These are phyloP conservation scores for Coniochaeta ligniaria DNA, from an alignment of 2,329 filamentous ascomycete genomes.

Conservation along the genomic window DNA sequence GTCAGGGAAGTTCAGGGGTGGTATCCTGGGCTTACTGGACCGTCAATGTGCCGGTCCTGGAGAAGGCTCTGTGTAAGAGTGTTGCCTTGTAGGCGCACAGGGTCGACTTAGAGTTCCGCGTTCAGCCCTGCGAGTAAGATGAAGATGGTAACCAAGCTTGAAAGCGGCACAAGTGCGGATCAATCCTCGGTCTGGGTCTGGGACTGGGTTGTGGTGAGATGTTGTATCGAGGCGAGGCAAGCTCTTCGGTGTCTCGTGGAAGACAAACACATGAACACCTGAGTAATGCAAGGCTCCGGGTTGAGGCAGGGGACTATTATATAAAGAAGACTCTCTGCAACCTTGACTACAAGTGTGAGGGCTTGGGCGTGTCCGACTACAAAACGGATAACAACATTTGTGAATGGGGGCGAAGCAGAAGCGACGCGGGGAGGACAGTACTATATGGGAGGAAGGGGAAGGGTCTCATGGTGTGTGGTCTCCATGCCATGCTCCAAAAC, in stretches of 20 bases:
- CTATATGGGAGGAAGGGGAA: neutral
- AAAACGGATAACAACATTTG: neutral
- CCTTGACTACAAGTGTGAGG: neutral
- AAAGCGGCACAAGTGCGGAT: neutral
- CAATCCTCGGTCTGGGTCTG: neutral
- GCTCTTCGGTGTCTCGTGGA: neutral
- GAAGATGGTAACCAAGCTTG: neutral
- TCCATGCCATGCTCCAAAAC: neutral
- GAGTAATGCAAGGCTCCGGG: neutral
- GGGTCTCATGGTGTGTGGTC: neutral
- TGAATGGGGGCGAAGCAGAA: neutral
- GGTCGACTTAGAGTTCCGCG: neutral
- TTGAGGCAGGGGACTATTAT: neutral
- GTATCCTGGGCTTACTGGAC: neutral
- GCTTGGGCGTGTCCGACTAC: neutral
- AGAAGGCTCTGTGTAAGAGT: neutral
- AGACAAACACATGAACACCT: neutral
- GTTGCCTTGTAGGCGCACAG: slow-evolving; percentile 1
- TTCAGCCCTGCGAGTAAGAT: neutral
- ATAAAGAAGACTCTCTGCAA: neutral
- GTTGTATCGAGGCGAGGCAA: neutral
- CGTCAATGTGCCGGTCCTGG: neutral
- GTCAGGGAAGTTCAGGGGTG: neutral
- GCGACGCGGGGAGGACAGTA: neutral
- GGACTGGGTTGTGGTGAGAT: neutral